Conservation (phyloP, 371 early-diverging fungal genomes). For the Mucor saturninus region DNA sequence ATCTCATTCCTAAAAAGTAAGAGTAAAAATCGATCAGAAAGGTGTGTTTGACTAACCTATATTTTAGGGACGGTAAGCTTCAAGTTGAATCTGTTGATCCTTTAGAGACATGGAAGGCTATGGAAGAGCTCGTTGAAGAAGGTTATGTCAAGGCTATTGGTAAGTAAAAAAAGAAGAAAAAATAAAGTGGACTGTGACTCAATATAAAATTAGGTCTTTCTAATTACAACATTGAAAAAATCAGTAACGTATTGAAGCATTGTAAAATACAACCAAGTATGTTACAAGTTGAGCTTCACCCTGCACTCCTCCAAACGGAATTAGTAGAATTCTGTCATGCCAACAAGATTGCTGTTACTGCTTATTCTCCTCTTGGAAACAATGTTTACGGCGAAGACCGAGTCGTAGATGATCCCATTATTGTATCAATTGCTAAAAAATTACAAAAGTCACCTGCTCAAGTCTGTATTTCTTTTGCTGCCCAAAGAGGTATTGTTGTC, state of each 20-base stretch:
- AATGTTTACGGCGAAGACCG: constrained; percentile 75
- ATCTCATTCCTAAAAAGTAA: constrained; percentile 44
- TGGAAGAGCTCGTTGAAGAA: constrained; percentile 68
- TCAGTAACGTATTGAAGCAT: constrained; percentile 53
- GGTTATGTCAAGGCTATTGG: constrained; percentile 71
- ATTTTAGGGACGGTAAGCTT: constrained; percentile 34
- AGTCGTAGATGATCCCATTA: constrained; percentile 56
- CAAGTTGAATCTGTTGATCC: constrained; percentile 52
- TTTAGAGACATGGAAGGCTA: constrained; percentile 72
- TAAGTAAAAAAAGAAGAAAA: neutral
- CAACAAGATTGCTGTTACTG: constrained; percentile 42
- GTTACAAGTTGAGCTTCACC: constrained; percentile 69
- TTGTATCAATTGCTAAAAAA: constrained; percentile 67
- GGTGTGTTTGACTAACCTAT: neutral
- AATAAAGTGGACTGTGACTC: neutral
- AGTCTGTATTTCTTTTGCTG: constrained; percentile 79
- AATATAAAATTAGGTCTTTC: constrained; percentile 47
- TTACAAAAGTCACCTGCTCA: constrained; percentile 76
- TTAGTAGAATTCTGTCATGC: constrained; percentile 42
- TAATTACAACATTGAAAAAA: constrained; percentile 65
- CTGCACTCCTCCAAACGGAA: constrained; percentile 56
- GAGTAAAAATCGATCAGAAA: neutral
- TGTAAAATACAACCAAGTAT: constrained; percentile 70
- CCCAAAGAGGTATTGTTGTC: constrained; percentile 66
- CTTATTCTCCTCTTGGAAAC: constrained; percentile 51